Percentiles rank a stretch among this genome's conserved stretches.
phyloP scores from a whole-genome alignment of 1,139 yeast genomes.

The Yamadazyma membranifaciens region DNA sequence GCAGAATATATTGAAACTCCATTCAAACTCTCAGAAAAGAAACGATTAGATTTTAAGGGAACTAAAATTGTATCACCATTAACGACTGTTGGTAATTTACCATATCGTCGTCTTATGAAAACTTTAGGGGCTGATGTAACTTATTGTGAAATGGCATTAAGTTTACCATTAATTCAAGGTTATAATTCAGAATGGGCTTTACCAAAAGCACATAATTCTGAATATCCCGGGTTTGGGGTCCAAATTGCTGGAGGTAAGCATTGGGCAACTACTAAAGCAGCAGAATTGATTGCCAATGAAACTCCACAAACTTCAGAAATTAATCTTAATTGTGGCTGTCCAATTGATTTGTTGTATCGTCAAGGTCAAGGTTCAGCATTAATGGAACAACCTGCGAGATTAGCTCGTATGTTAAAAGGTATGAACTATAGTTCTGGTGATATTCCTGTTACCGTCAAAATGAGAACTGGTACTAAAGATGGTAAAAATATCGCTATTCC shows the following conservation, averaged over 20 bases:
- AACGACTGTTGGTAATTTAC: constrained; percentile 96
- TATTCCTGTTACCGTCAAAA: constrained; percentile 85
- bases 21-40: constrained; percentile 80
- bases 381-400: constrained; percentile 82
- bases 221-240: constrained; percentile 87
- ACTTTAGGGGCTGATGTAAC: constrained; percentile 90
- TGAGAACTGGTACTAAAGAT: constrained; percentile 89
- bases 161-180: constrained; percentile 84
- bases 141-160: constrained; percentile 92
- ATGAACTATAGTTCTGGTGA: constrained; percentile 90
- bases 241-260: constrained; percentile 91
- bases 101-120: constrained; percentile 91
- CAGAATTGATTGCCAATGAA: constrained; percentile 68
- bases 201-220: constrained; percentile 82
- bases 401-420: constrained; percentile 75
- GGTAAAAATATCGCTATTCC: constrained; percentile 81
- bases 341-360: constrained; percentile 85
- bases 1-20: constrained; percentile 69
- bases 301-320: constrained; percentile 65
- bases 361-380: constrained; percentile 97
- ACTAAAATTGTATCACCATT: constrained; percentile 93
- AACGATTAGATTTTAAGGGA: constrained; percentile 58
- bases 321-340: constrained; percentile 95
- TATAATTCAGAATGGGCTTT: constrained; percentile 96
- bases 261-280: constrained; percentile 92